Evolutionary conservation across 805 yeast genomes (phyloP).

Genomic region (Tetrapisispora fleetii): DNA sequence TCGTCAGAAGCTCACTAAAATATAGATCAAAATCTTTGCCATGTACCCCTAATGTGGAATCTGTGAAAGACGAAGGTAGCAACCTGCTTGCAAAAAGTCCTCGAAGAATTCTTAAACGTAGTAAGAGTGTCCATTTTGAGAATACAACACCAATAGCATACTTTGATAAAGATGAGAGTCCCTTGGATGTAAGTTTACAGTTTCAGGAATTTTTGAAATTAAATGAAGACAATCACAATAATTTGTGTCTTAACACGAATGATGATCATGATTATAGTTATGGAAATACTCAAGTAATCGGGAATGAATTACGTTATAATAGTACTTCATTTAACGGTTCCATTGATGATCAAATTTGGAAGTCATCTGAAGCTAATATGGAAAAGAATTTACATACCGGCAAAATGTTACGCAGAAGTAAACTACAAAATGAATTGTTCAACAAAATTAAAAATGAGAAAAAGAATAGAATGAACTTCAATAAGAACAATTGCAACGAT

Average conservation of each 20-base stretch:
- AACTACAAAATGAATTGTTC: neutral
- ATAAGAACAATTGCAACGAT: neutral
- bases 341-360: neutral
- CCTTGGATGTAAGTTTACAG: neutral
- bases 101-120: constrained; percentile 34
- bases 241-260: neutral
- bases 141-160: constrained; percentile 61
- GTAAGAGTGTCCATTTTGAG: constrained; percentile 77
- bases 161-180: constrained; percentile 58
- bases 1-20: constrained; percentile 35
- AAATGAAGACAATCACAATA: constrained; percentile 1
- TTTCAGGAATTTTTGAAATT: neutral
- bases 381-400: neutral
- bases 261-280: neutral
- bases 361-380: neutral
- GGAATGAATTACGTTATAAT: neutral
- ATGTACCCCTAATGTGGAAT: neutral
- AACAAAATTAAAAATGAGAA: constrained; percentile 1
- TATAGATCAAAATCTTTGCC: constrained; percentile 38
- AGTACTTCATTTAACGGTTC: neutral
- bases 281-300: neutral
- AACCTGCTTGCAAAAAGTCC: neutral
- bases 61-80: neutral
- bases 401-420: neutral
- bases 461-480: neutral